Evolutionary conservation across 2,329 filamentous ascomycete genomes (phyloP).

Genomic region (Venturia nashicola): DNA sequence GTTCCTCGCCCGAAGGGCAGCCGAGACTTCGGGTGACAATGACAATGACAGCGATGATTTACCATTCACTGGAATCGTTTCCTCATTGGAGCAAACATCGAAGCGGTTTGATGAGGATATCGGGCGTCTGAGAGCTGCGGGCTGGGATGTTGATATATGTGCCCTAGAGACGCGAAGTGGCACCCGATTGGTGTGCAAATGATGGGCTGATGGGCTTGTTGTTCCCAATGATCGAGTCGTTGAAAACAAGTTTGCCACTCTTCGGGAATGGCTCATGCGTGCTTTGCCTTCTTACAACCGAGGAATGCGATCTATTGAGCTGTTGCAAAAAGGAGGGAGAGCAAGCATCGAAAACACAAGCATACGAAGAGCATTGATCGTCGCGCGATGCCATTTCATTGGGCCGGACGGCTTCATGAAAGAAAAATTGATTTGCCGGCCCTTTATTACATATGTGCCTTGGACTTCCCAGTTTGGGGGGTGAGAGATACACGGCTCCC

Average conservation of each 20-base stretch:
- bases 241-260: background rate
- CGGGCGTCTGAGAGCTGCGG: constrained; percentile 30
- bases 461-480: background rate
- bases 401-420: background rate
- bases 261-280: background rate
- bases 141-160: constrained; percentile 54
- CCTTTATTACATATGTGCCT: background rate
- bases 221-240: background rate
- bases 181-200: constrained; percentile 15
- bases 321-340: background rate
- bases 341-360: background rate
- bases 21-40: constrained; percentile 1
- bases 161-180: constrained; percentile 56
- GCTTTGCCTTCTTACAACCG: background rate
- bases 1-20: constrained; percentile 27
- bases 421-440: background rate
- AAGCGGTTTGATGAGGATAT: constrained; percentile 35
- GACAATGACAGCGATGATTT: background rate
- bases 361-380: background rate
- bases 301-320: background rate
- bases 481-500: background rate
- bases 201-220: background rate
- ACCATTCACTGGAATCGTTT: constrained; percentile 27
- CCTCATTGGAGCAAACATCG: constrained; percentile 24
- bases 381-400: background rate